Conservation (phyloP, 2,329 filamentous ascomycete genomes). For the Beauveria medogensis region DNA sequence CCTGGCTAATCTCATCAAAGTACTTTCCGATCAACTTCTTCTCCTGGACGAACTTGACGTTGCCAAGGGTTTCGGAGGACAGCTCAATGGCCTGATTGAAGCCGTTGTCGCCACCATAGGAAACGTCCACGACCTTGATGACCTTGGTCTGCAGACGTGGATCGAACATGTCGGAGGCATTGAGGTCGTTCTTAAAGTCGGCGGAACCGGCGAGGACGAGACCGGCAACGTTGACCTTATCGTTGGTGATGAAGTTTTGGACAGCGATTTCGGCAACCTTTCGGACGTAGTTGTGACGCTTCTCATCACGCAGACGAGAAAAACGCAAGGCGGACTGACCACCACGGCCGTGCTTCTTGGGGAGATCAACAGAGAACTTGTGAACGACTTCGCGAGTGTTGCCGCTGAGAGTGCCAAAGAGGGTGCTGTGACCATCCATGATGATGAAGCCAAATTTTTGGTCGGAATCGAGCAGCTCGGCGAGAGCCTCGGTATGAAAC, state of each 20-base stretch:
- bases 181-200: conserved; percentile 99
- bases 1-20: conserved; percentile 98
- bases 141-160: conserved; percentile 85
- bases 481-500: conserved; percentile 95
- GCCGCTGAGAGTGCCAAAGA: conserved; percentile 93
- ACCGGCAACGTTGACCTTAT: conserved; percentile 97
- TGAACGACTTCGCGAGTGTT: conserved; percentile 96
- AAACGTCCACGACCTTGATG: conserved; percentile 98
- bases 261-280: conserved; percentile 97
- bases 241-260: conserved; percentile 96
- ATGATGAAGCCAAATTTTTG: conserved; percentile 99
- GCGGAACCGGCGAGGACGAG: conserved; percentile 93
- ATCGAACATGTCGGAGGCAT: conserved; percentile 96
- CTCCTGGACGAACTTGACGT: conserved; percentile 99
- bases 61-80: conserved; percentile 88
- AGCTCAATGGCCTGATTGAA: conserved; percentile 99
- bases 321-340: conserved; percentile 99
- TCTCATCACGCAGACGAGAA: conserved; percentile 97
- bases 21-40: conserved; percentile 99
- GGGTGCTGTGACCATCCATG: conserved; percentile 98
- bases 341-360: conserved; percentile 99
- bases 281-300: conserved; percentile 99
- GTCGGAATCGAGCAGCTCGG: conserved; percentile 94
- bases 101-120: conserved; percentile 96
- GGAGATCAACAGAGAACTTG: conserved; percentile 97